A percentile compares a stretch with the other conserved stretches of the same genome.
Evolutionary conservation across 2,329 filamentous ascomycete genomes (phyloP).

Genomic region (Ophiostoma ulmi): DNA sequence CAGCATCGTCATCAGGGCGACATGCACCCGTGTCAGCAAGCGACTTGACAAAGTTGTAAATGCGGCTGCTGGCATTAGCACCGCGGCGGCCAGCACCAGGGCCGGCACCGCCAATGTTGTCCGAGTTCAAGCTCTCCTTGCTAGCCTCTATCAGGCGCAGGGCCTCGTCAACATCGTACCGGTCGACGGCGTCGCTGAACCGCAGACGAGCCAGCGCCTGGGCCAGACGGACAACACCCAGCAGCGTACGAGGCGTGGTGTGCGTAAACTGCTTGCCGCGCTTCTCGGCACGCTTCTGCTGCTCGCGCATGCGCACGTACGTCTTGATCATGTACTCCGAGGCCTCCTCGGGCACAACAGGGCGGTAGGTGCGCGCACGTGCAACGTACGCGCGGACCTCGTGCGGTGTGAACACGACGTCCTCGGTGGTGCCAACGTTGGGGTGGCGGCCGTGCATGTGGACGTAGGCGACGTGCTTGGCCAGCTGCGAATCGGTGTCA

Average conservation of each 20-base stretch:
- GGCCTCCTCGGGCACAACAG: conserved; percentile 75
- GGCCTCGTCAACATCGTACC: conserved; percentile 94
- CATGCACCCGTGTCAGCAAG: conserved; percentile 84
- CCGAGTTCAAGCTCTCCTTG: conserved; percentile 83
- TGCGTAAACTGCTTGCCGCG: conserved; percentile 90
- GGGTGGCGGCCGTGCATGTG: conserved; percentile 97
- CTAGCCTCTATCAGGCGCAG: conserved; percentile 85
- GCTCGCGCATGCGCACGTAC: conserved; percentile 88
- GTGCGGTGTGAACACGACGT: conserved; percentile 79
- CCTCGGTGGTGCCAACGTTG: conserved; percentile 50
- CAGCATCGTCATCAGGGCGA: conserved; percentile 63
- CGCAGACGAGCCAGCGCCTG: conserved; percentile 89
- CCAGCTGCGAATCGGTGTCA: conserved; percentile 86
- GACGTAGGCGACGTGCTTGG: conserved; percentile 90
- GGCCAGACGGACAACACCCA: conserved; percentile 86
- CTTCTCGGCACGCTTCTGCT: conserved; percentile 86
- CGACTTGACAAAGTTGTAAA: conserved; percentile 88
- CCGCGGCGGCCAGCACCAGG: conserved; percentile 53
- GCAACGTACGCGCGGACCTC: conserved; percentile 97
- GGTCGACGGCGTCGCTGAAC: conserved; percentile 77
- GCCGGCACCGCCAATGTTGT: conserved; percentile 52
- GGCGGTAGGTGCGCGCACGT: conserved; percentile 82
- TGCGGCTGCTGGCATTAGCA: conserved; percentile 78
- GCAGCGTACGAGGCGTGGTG: conserved; percentile 86
- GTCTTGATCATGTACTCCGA: conserved; percentile 97